Percentiles rank a stretch among this genome's conserved stretches.
Conservation (phyloP, 148 eudicot species). For the Vaccinium macrocarpon region DNA sequence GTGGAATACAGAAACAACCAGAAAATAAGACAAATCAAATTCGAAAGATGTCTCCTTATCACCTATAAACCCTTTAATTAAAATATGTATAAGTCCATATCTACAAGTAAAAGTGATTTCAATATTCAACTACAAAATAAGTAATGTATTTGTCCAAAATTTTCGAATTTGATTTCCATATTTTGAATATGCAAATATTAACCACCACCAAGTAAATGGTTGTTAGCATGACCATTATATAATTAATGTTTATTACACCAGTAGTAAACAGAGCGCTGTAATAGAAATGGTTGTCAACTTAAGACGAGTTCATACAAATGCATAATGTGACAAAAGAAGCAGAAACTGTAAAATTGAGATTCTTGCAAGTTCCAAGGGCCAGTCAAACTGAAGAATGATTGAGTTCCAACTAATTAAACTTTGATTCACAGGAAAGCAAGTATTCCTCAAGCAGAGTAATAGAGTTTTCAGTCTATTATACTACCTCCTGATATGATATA, state of each 20-base stretch:
- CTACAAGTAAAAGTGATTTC: not conserved
- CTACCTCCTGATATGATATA: conserved; percentile 29
- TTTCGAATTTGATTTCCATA: not conserved
- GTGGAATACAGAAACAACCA: not conserved
- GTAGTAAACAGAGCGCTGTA: not conserved
- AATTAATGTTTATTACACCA: not conserved
- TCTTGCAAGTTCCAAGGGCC: not conserved
- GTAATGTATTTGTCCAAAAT: not conserved
- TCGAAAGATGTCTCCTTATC: not conserved
- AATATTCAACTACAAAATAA: not conserved
- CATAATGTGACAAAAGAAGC: not conserved
- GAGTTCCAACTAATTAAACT: not conserved
- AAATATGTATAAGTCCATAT: not conserved
- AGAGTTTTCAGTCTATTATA: conserved; percentile 11
- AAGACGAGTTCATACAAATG: not conserved
- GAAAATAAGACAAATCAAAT: not conserved
- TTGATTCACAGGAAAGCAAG: conserved; percentile 15
- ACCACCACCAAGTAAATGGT: not conserved
- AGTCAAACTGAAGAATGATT: not conserved
- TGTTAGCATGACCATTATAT: not conserved
- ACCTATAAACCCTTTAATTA: not conserved
- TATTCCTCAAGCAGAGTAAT: conserved; percentile 7
- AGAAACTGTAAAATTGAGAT: not conserved
- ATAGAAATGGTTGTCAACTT: not conserved
- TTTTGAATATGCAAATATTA: not conserved